These are phyloP conservation scores for Mucor piriformis DNA, from an alignment of 371 early-diverging fungal species.

Conservation along the genomic window DNA sequence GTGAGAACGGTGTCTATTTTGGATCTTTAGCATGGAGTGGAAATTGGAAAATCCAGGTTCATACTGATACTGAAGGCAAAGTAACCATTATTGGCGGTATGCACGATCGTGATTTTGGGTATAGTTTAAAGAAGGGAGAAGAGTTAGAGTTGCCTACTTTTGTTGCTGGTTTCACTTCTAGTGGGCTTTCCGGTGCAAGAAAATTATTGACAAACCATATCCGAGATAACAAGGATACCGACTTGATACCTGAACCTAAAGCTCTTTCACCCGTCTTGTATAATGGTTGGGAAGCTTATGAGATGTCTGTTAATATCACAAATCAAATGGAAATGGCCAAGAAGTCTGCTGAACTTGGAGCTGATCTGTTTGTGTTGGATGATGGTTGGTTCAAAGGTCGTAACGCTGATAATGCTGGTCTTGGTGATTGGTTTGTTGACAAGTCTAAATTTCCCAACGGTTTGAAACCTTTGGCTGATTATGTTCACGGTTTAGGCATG, in stretches of 20 bases:
- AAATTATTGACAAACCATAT: slow-evolving; percentile 27
- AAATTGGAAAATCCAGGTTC: slow-evolving; percentile 36
- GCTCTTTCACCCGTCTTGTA: slow-evolving; percentile 31
- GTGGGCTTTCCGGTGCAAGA: slow-evolving; percentile 43
- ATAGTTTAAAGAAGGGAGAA: slow-evolving; percentile 7
- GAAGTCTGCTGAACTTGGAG: slow-evolving; percentile 37
- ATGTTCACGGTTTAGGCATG: slow-evolving; percentile 49
- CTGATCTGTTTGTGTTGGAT: slow-evolving; percentile 54
- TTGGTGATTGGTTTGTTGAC: slow-evolving; percentile 61
- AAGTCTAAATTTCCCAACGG: slow-evolving; percentile 53
- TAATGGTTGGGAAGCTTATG: slow-evolving; percentile 53
- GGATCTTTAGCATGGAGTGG: slow-evolving; percentile 51
- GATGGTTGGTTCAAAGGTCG: slow-evolving; percentile 58
- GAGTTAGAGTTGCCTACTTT: slow-evolving; percentile 21
- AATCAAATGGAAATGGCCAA: slow-evolving; percentile 31
- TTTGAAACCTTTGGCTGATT: slow-evolving; percentile 44
- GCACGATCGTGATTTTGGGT: slow-evolving; percentile 39
- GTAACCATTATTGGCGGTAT: slow-evolving; percentile 38
- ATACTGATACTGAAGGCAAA: slow-evolving; percentile 29
- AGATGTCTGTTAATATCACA: slow-evolving; percentile 32
- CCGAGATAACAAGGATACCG: slow-evolving; percentile 10
- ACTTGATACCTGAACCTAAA: not conserved
- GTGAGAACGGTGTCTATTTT: slow-evolving; percentile 32
- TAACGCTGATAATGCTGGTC: slow-evolving; percentile 40
- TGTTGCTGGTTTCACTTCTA: slow-evolving; percentile 33